A percentile compares a stretch with the other conserved stretches of the same genome.
Evolutionary conservation across 352 stramenopile genomes (phyloP).

Genomic region (Globisporangium emineosum): DNA sequence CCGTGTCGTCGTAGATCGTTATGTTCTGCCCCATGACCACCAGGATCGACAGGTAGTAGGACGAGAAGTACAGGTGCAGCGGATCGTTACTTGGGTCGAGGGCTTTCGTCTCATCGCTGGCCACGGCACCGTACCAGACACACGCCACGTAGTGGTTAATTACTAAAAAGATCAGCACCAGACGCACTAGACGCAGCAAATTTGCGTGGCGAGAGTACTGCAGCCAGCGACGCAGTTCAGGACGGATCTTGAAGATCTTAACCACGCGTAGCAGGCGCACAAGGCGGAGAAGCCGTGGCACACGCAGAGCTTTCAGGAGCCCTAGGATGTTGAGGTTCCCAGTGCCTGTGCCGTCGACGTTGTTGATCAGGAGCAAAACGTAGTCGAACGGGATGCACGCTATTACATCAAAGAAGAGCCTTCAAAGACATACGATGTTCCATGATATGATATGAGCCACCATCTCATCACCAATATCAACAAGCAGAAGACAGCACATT

Average conservation of each 20-base stretch:
- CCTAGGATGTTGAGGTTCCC: conserved; percentile 62
- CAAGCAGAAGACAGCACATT: not conserved
- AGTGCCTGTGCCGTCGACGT: conserved; percentile 23
- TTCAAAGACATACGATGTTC: conserved; percentile 17
- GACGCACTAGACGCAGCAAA: conserved; percentile 58
- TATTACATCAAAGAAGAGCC: conserved; percentile 76
- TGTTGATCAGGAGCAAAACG: conserved; percentile 51
- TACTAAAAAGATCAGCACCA: conserved; percentile 66
- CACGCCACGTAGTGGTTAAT: conserved; percentile 82
- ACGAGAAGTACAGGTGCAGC: conserved; percentile 53
- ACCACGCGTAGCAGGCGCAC: conserved; percentile 62
- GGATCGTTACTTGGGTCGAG: conserved; percentile 25
- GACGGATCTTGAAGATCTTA: conserved; percentile 71
- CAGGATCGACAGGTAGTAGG: conserved; percentile 67
- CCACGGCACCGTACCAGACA: conserved; percentile 67
- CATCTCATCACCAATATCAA: not conserved
- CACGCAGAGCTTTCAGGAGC: conserved; percentile 64
- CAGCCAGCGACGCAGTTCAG: conserved; percentile 73
- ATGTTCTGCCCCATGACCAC: conserved; percentile 83
- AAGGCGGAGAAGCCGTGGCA: conserved; percentile 64
- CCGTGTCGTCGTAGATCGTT: conserved; percentile 52
- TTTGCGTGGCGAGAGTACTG: conserved; percentile 82
- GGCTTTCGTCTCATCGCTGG: conserved; percentile 46
- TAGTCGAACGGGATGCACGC: conserved; percentile 77
- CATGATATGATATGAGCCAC: not conserved